Percentiles rank a stretch among this genome's conserved stretches.
phyloP scores from a whole-genome alignment of 148 eudicot genomes.

The Vaccinium vitisidaea region DNA sequence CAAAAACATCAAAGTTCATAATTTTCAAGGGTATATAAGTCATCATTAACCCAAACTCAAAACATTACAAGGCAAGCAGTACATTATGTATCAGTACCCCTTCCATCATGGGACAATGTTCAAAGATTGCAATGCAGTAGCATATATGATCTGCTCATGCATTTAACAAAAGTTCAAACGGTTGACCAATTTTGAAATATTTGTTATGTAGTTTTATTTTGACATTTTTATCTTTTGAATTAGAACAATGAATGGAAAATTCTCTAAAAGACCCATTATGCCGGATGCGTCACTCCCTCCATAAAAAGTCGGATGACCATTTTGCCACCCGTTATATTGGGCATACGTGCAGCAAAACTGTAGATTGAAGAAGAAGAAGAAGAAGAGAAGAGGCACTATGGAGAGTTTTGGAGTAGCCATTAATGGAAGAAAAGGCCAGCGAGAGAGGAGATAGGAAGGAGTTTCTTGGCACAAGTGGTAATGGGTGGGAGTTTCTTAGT shows the following conservation, averaged over 20 bases:
- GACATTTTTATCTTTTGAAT: not conserved
- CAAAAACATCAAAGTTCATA: not conserved
- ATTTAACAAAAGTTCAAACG: not conserved
- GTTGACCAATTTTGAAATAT: not conserved
- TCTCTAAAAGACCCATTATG: not conserved
- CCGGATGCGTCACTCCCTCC: conserved; percentile 46
- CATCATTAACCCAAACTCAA: not conserved
- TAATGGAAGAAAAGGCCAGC: too few relatives aligned
- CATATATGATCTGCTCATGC: not conserved
- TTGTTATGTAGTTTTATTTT: not conserved
- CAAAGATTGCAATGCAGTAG: not conserved
- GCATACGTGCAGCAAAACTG: conserved; percentile 19
- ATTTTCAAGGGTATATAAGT: not conserved
- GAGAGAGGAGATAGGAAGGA: too few relatives aligned
- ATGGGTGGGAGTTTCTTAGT: too few relatives aligned
- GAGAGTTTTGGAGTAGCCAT: too few relatives aligned
- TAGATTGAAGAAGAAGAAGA: too few relatives aligned
- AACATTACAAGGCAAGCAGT: not conserved
- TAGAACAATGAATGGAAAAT: not conserved
- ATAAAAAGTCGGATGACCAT: conserved; percentile 84
- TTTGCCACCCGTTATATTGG: conserved; percentile 39
- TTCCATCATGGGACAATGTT: not conserved
- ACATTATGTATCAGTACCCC: not conserved
- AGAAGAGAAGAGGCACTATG: too few relatives aligned
- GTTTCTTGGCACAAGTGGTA: too few relatives aligned